phyloP scores from a whole-genome alignment of 495 filamentous ascomycete genomes.

The Xylaria sp. region DNA sequence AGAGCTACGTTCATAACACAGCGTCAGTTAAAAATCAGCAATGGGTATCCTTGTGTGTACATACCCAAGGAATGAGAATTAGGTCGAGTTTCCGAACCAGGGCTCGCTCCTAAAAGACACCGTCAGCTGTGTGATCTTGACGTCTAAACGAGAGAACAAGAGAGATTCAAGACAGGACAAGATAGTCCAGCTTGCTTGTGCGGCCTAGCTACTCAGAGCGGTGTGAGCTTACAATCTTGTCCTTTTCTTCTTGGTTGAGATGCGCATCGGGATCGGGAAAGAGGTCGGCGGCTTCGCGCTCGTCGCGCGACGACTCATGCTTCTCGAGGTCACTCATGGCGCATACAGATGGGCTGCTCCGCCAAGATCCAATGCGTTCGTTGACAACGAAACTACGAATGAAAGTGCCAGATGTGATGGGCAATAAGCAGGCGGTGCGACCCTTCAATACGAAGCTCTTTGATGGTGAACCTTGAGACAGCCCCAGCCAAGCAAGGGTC shows the following conservation, averaged over 20 bases:
- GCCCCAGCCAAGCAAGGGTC: background rate
- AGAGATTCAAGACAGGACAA: background rate
- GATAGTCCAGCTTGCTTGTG: background rate
- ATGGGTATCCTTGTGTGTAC: constrained; percentile 21
- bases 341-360: background rate
- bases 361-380: background rate
- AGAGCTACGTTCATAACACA: constrained; percentile 55
- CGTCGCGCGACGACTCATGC: constrained; percentile 38
- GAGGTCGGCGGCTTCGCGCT: constrained; percentile 35
- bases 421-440: background rate
- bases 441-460: constrained; percentile 2
- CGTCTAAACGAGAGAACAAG: background rate
- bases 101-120: constrained; percentile 62
- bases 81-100: constrained; percentile 75
- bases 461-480: background rate
- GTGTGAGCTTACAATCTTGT: constrained; percentile 64
- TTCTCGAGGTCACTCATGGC: constrained; percentile 44
- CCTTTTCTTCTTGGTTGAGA: constrained; percentile 70
- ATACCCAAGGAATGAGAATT: constrained; percentile 75
- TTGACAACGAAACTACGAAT: background rate
- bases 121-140: constrained; percentile 26
- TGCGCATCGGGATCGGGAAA: constrained; percentile 70
- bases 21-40: constrained; percentile 3
- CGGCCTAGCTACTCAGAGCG: background rate
- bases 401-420: background rate